A percentile compares a stretch with the other conserved stretches of the same genome.
Evolutionary conservation across 768 basidiomycete species (phyloP).

Genomic region (Hericium coralloides): DNA sequence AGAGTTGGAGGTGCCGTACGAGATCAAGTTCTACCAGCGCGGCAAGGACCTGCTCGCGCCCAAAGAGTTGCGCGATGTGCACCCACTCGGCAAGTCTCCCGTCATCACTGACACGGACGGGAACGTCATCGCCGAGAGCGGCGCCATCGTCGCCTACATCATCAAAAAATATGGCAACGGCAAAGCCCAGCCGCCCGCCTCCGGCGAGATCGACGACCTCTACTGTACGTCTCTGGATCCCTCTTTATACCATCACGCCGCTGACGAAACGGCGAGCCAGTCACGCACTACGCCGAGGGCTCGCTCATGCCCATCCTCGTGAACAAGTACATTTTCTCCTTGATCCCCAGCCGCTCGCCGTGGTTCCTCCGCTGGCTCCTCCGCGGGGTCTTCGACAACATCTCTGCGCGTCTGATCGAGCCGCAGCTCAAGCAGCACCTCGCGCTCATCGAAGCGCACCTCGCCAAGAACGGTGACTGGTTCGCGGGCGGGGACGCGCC

Average conservation of each 20-base stretch:
- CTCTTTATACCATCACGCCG: neutral
- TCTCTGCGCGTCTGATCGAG: slow-evolving; percentile 19
- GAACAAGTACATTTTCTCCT: slow-evolving; percentile 25
- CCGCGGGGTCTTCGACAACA: slow-evolving; percentile 19
- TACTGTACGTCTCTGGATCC: slow-evolving; percentile 24
- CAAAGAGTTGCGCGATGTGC: slow-evolving; percentile 25
- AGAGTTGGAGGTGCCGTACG: slow-evolving; percentile 38
- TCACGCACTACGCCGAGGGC: slow-evolving; percentile 33
- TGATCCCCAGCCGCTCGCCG: slow-evolving; percentile 24
- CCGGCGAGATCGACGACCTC: slow-evolving; percentile 26
- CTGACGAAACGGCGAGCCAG: slow-evolving; percentile 13
- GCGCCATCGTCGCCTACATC: slow-evolving; percentile 38
- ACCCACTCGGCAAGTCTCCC: slow-evolving; percentile 40
- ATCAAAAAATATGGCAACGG: slow-evolving; percentile 31
- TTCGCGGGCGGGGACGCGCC: slow-evolving; percentile 31
- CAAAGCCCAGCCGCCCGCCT: slow-evolving; percentile 16
- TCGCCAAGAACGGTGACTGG: slow-evolving; percentile 22
- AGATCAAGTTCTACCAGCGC: slow-evolving; percentile 33
- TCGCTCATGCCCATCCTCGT: slow-evolving; percentile 33
- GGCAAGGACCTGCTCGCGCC: slow-evolving; percentile 24
- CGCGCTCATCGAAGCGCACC: slow-evolving; percentile 28
- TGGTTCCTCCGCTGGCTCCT: slow-evolving; percentile 29
- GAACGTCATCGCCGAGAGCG: slow-evolving; percentile 32
- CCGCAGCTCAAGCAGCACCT: slow-evolving; percentile 23
- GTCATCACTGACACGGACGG: slow-evolving; percentile 40